Evolutionary conservation across 371 early-diverging fungal species (phyloP).

Genomic region (Umbelopsis sp.): DNA sequence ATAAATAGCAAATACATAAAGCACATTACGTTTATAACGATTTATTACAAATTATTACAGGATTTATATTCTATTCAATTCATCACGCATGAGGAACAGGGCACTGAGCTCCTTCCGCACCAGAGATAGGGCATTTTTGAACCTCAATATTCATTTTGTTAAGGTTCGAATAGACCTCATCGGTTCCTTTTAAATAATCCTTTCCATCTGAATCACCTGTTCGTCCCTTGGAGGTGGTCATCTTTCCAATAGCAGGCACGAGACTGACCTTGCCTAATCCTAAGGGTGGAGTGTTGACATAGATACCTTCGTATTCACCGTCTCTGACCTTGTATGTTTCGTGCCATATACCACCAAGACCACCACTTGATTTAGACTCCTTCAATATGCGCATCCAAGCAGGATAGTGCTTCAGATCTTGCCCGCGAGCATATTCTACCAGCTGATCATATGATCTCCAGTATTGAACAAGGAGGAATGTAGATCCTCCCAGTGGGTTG

Average conservation of each 20-base stretch:
- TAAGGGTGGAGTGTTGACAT: conserved; percentile 3
- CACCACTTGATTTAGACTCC: neutral
- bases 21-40: too few relatives aligned
- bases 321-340: neutral
- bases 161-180: neutral
- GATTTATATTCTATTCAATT: too few relatives aligned
- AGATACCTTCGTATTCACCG: conserved; percentile 11
- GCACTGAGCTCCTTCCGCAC: neutral
- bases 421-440: neutral
- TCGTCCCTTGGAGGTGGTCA: conserved; percentile 3
- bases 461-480: neutral
- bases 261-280: neutral
- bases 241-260: neutral
- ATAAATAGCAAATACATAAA: too few relatives aligned
- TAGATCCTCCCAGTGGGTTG: conserved; percentile 5
- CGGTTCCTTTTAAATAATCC: neutral
- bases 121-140: conserved; percentile 7
- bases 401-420: neutral
- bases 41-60: too few relatives aligned
- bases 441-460: conserved; percentile 5
- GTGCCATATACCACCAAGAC: neutral
- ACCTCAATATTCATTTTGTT: neutral
- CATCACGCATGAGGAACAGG: neutral
- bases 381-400: conserved; percentile 7
- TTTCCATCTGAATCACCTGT: neutral